Evolutionary conservation across 805 yeast genomes (phyloP).

Genomic region (Helenozyma baotianmanensis): DNA sequence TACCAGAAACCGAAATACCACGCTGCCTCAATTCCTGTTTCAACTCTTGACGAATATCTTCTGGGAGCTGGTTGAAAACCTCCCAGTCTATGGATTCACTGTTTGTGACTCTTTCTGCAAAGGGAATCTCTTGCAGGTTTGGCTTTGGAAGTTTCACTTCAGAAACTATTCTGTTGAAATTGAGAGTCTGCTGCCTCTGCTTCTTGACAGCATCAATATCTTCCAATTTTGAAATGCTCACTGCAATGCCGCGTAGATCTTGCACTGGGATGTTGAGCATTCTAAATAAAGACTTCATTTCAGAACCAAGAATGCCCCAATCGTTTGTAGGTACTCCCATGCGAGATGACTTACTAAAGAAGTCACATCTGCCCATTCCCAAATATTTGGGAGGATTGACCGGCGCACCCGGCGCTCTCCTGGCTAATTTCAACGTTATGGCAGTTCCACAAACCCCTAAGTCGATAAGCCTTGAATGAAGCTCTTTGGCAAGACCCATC

Average conservation of each 20-base stretch:
- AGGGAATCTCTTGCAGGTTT: constrained; percentile 9
- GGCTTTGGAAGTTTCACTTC: not conserved
- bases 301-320: constrained; percentile 56
- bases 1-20: constrained; percentile 21
- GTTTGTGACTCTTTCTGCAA: constrained; percentile 12
- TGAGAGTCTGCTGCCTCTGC: constrained; percentile 11
- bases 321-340: constrained; percentile 62
- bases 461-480: constrained; percentile 48
- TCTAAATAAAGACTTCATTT: constrained; percentile 52
- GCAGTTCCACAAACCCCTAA: constrained; percentile 48
- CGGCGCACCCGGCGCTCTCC: constrained; percentile 64
- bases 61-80: constrained; percentile 62
- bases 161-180: constrained; percentile 1
- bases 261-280: constrained; percentile 53
- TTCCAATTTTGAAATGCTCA: constrained; percentile 60
- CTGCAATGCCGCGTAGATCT: constrained; percentile 76
- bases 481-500: constrained; percentile 52
- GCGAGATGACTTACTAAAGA: constrained; percentile 51
- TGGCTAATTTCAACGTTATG: constrained; percentile 63
- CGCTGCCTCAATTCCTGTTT: constrained; percentile 47
- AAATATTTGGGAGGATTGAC: constrained; percentile 69
- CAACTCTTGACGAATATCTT: constrained; percentile 60
- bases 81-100: constrained; percentile 54
- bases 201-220: constrained; percentile 24
- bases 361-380: constrained; percentile 81